Conservation (phyloP, 2,329 filamentous ascomycete species). For the Exophiala sp. region DNA sequence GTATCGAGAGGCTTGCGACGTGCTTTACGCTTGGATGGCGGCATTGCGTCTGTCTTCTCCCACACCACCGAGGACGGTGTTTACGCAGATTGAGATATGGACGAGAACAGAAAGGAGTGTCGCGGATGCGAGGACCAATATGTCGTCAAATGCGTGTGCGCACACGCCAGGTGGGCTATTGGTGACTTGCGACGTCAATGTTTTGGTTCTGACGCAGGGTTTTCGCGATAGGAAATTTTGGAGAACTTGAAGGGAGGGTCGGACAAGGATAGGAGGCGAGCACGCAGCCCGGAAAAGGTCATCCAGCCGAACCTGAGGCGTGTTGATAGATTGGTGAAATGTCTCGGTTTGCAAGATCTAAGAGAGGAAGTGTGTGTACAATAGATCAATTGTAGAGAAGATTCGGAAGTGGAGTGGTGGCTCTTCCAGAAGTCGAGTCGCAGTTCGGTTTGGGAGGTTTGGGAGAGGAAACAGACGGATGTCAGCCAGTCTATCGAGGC, state of each 20-base stretch:
- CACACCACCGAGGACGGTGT: background rate
- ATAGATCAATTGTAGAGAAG: background rate
- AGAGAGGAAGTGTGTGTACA: conserved; percentile 1
- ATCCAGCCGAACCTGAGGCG: conserved; percentile 3
- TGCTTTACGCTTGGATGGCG: conserved; percentile 27
- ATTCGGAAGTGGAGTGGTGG: background rate
- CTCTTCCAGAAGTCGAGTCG: background rate
- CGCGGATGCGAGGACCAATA: background rate
- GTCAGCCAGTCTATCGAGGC: background rate
- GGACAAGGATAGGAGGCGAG: conserved; percentile 3
- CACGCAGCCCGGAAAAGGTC: conserved; percentile 4
- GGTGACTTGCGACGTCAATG: conserved; percentile 23
- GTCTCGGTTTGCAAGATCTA: background rate
- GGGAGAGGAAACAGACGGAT: background rate
- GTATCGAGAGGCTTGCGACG: conserved; percentile 22
- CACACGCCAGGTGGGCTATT: conserved; percentile 12
- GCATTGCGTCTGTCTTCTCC: conserved; percentile 12
- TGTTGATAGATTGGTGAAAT: background rate
- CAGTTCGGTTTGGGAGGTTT: background rate
- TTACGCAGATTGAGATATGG: background rate
- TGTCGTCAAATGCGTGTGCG: conserved; percentile 1
- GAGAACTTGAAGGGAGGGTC: conserved; percentile 1
- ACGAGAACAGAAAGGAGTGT: background rate
- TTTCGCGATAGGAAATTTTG: conserved; percentile 12
- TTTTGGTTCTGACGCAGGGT: conserved; percentile 24